Evolutionary conservation across 1,139 yeast species (phyloP).

Genomic region (Sporopachydermia cereana): DNA sequence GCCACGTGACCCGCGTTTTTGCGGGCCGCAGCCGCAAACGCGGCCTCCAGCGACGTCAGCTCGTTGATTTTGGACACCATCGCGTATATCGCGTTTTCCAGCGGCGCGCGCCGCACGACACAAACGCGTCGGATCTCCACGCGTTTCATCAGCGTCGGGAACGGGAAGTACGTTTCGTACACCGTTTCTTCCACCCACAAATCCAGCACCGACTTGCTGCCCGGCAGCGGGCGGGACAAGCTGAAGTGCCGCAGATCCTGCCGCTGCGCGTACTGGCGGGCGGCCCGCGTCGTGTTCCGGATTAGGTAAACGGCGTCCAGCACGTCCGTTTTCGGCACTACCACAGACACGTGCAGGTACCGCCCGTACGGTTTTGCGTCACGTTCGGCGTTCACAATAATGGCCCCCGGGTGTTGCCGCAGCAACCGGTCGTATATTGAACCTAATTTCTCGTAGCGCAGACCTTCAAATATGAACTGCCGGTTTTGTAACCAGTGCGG

Average conservation of each 20-base stretch:
- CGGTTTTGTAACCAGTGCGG: conserved; percentile 67
- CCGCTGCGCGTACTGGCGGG: conserved; percentile 15
- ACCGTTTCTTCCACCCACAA: conserved; percentile 86
- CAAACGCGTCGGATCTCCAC: conserved; percentile 49
- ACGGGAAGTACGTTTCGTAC: conserved; percentile 61
- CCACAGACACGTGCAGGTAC: conserved; percentile 60
- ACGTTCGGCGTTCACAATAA: conserved; percentile 54
- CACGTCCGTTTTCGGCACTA: conserved; percentile 53
- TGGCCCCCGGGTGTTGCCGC: conserved; percentile 73
- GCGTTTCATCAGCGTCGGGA: conserved; percentile 85
- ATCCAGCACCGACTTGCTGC: conserved; percentile 60
- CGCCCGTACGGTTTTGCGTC: conserved; percentile 64
- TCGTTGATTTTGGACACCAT: conserved; percentile 61
- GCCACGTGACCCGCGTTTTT: conserved; percentile 41
- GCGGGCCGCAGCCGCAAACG: conserved; percentile 44
- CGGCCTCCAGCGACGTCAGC: conserved; percentile 53
- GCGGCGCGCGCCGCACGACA: conserved; percentile 66
- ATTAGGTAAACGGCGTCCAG: conserved; percentile 11
- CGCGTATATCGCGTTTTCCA: conserved; percentile 69
- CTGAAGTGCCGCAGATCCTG: conserved; percentile 63
- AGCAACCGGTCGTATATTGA: conserved; percentile 71
- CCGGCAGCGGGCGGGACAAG: conserved; percentile 61
- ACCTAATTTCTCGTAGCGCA: conserved; percentile 79
- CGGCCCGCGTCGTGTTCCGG: conserved; percentile 4
- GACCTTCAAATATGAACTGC: conserved; percentile 74